Conservation (phyloP, 1,139 yeast genomes). For the Hyphopichia khmerensis region DNA sequence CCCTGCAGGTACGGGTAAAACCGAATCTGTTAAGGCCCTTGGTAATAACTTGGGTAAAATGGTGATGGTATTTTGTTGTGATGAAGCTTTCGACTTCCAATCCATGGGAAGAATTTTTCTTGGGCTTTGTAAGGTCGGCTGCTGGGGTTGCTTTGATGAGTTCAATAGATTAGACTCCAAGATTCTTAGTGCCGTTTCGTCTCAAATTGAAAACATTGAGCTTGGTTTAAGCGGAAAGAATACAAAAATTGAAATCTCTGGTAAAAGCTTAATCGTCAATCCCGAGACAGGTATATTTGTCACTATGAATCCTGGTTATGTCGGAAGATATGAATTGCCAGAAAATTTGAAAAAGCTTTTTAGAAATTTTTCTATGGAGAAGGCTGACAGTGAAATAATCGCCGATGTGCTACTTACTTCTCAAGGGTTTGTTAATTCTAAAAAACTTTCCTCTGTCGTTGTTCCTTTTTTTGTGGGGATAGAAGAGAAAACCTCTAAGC, state of each 20-base stretch:
- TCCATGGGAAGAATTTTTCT: slow-evolving; percentile 75
- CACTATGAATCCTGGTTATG: slow-evolving; percentile 90
- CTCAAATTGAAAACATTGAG: slow-evolving; percentile 77
- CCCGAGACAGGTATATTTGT: slow-evolving; percentile 73
- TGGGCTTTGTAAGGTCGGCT: slow-evolving; percentile 85
- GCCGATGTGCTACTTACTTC: slow-evolving; percentile 72
- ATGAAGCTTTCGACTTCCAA: slow-evolving; percentile 80
- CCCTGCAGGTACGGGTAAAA: slow-evolving; percentile 98
- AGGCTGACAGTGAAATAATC: slow-evolving; percentile 70
- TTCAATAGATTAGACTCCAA: slow-evolving; percentile 77
- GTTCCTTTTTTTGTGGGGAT: slow-evolving; percentile 59
- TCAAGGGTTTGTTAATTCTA: slow-evolving; percentile 63
- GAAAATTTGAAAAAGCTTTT: slow-evolving; percentile 83
- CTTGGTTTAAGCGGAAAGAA: slow-evolving; percentile 34
- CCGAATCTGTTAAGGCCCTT: slow-evolving; percentile 85
- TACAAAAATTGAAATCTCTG: slow-evolving; percentile 46
- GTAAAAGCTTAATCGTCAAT: slow-evolving; percentile 42
- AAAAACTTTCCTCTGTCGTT: slow-evolving; percentile 44
- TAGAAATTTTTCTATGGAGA: slow-evolving; percentile 70
- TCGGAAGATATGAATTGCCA: slow-evolving; percentile 80
- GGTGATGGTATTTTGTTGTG: slow-evolving; percentile 89
- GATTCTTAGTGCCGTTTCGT: slow-evolving; percentile 81
- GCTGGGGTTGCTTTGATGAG: slow-evolving; percentile 97
- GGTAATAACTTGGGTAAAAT: slow-evolving; percentile 78
- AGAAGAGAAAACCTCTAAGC: slow-evolving; percentile 40